Evolutionary conservation across 768 basidiomycete genomes (phyloP).

Genomic region (Naganishia randhawae): DNA sequence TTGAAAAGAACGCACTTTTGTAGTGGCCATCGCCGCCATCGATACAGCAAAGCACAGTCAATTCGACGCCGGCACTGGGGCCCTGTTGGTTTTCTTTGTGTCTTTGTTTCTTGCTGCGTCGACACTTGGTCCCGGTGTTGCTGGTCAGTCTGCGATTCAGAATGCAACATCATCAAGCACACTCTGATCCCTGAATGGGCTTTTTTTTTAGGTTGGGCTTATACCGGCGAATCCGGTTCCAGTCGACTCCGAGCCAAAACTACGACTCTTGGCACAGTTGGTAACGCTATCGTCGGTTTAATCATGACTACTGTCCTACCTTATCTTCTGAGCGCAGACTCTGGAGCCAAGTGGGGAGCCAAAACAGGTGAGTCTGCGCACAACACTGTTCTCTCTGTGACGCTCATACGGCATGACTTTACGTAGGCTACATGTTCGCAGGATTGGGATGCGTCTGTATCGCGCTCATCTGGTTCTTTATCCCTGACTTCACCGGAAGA

Average conservation of each 20-base stretch:
- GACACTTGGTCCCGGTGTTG: constrained; percentile 23
- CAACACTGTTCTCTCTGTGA: neutral
- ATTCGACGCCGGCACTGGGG: constrained; percentile 26
- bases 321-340: constrained; percentile 27
- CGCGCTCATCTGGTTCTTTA: constrained; percentile 28
- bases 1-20: too few species aligned
- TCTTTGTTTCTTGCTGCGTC: constrained; percentile 28
- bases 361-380: constrained; percentile 1
- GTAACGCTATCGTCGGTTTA: constrained; percentile 32
- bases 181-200: neutral
- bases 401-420: neutral
- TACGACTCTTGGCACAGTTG: constrained; percentile 27
- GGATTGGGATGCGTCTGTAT: constrained; percentile 29
- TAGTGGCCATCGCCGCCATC: constrained; percentile 32
- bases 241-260: constrained; percentile 32
- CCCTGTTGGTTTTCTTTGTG: constrained; percentile 27
- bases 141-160: too few species aligned
- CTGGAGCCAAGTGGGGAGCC: constrained; percentile 29
- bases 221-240: constrained; percentile 31
- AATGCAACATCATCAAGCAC: neutral
- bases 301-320: constrained; percentile 32
- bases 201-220: constrained; percentile 20
- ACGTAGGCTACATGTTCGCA: constrained; percentile 29
- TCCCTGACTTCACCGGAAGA: constrained; percentile 33
- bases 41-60: constrained; percentile 21